phyloP scores from a whole-genome alignment of 2,329 filamentous ascomycete species.

The Anthostomella pinea region DNA sequence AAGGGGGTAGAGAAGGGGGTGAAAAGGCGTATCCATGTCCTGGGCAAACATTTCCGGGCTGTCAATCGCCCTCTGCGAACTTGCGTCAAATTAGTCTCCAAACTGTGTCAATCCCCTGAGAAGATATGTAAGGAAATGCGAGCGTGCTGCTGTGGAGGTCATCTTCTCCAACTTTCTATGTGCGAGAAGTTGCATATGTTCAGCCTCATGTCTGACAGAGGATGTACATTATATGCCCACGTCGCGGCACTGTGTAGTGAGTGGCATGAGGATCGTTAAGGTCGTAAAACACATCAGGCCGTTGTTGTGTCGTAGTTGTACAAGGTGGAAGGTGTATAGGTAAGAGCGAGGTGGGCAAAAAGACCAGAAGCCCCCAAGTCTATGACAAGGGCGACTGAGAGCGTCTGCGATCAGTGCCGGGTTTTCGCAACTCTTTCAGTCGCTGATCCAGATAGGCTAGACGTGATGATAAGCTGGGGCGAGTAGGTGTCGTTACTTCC shows the following conservation, averaged over 20 bases:
- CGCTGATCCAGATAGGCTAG: slow-evolving; percentile 59
- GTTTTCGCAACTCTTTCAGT: slow-evolving; percentile 51
- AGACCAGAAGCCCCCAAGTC: slow-evolving; percentile 11
- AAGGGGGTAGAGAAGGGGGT: no score
- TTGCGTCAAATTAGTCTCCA: slow-evolving; percentile 20
- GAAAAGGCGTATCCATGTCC: slow-evolving; percentile 20
- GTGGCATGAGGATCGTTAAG: slow-evolving; percentile 20
- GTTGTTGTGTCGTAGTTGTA: slow-evolving; percentile 22
- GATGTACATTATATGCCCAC: no score
- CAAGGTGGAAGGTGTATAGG: slow-evolving; percentile 17
- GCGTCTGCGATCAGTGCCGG: slow-evolving; percentile 39
- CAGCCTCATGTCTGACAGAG: slow-evolving; percentile 7
- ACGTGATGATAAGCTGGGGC: slow-evolving; percentile 47
- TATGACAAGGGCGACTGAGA: slow-evolving; percentile 50
- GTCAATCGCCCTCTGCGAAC: slow-evolving; percentile 9
- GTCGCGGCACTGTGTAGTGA: slow-evolving; percentile 16
- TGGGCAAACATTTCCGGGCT: slow-evolving; percentile 19
- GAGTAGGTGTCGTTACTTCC: slow-evolving; percentile 30
- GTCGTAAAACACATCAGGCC: slow-evolving; percentile 26
- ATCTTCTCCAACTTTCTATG: slow-evolving; percentile 8
- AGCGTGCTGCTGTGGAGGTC: slow-evolving; percentile 3
- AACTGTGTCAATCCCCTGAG: slow-evolving; percentile 11
- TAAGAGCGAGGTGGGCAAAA: slow-evolving; percentile 9
- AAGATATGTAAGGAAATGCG: slow-evolving; percentile 9
- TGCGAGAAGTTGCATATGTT: slow-evolving; percentile 11